These are phyloP conservation scores for Protea cynaroides DNA, from an alignment of 164 flowering plant genomes.

Conservation along the genomic window DNA sequence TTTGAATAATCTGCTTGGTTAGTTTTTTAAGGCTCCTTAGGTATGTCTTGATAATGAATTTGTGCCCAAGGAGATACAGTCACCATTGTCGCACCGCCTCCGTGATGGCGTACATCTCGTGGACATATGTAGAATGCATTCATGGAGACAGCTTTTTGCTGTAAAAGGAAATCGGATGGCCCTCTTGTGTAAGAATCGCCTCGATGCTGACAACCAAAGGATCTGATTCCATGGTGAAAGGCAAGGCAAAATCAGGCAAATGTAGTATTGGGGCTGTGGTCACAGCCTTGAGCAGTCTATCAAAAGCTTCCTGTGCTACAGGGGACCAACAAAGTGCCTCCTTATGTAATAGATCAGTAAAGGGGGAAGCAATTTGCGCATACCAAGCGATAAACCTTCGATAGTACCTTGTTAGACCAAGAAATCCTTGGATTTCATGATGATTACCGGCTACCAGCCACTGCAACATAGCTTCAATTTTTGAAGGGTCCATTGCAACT, in stretches of 20 bases:
- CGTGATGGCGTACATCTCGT: too few relatives aligned
- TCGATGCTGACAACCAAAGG: neutral
- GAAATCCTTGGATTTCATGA: slow-evolving; percentile 2
- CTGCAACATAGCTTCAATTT: neutral
- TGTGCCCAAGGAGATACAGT: too few relatives aligned
- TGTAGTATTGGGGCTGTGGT: neutral
- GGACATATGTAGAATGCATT: too few relatives aligned
- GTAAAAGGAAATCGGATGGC: slow-evolving; percentile 7
- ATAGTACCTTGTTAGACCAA: slow-evolving; percentile 10
- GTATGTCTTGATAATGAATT: too few relatives aligned
- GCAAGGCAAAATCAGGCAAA: neutral
- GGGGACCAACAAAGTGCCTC: slow-evolving; percentile 1
- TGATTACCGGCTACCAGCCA: slow-evolving; percentile 3
- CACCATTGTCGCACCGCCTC: too few relatives aligned
- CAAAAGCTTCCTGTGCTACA: slow-evolving; percentile 7
- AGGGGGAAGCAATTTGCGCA: neutral
- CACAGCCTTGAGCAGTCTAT: neutral
- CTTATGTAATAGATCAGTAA: slow-evolving; percentile 8
- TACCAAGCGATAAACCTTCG: neutral
- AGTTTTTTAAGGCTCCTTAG: too few relatives aligned
- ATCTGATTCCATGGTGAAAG: slow-evolving; percentile 9
- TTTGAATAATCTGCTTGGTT: too few relatives aligned
- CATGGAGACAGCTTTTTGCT: neutral
- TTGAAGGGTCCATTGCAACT: neutral
- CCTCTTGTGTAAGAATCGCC: slow-evolving; percentile 13